These are phyloP conservation scores for Peniophora sp. DNA, from an alignment of 1,284 basidiomycete genomes.

Conservation along the genomic window DNA sequence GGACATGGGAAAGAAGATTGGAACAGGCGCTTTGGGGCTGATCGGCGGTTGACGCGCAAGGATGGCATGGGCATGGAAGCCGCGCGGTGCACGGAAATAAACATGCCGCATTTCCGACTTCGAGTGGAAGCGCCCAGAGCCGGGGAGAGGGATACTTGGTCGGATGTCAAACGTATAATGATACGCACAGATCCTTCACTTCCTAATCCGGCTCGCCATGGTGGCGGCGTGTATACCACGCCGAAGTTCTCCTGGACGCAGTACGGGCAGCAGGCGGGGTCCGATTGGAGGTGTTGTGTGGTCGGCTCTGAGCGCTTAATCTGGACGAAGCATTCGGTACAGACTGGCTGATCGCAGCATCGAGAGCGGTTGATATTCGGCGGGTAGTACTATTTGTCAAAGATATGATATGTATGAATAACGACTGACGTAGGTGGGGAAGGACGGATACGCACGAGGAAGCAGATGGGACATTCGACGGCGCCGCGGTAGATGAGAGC, in stretches of 20 bases:
- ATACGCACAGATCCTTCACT: slow-evolving; percentile 56
- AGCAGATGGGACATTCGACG: slow-evolving; percentile 99
- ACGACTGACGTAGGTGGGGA: slow-evolving; percentile 8
- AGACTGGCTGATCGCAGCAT: slow-evolving; percentile 97
- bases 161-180: too few species aligned
- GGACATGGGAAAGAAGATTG: background rate
- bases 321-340: slow-evolving; percentile 98
- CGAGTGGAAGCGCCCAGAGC: background rate
- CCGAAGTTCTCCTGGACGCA: slow-evolving; percentile 98
- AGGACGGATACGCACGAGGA: slow-evolving; percentile 67
- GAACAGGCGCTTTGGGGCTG: background rate
- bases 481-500: slow-evolving; percentile 78
- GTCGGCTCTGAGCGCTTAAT: slow-evolving; percentile 96
- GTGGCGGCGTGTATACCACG: slow-evolving; percentile 81
- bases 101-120: slow-evolving; percentile 3
- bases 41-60: background rate
- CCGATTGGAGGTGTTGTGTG: slow-evolving; percentile 85
- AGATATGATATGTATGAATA: slow-evolving; percentile 5
- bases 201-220: slow-evolving; percentile 68
- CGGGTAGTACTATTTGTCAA: slow-evolving; percentile 71
- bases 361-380: slow-evolving; percentile 93
- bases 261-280: slow-evolving; percentile 93
- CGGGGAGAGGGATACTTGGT: background rate
- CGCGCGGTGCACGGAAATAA: slow-evolving; percentile 5
- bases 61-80: background rate